phyloP scores from a whole-genome alignment of 148 eudicot species.

The Rhododendron vialii region DNA sequence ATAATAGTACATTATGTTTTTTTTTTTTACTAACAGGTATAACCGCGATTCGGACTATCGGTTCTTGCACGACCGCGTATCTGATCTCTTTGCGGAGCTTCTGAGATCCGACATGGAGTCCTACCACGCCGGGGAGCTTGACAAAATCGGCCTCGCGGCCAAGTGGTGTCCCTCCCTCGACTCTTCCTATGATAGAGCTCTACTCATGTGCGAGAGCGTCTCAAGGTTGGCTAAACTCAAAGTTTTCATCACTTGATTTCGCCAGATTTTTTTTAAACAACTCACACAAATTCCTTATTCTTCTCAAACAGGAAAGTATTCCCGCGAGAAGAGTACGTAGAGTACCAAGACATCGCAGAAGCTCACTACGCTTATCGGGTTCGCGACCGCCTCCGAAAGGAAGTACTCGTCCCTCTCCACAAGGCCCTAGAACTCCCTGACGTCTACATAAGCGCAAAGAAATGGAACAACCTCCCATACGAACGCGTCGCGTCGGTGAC shows the following conservation, averaged over 20 bases:
- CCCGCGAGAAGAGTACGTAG: background rate
- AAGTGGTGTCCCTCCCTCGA: conserved; percentile 29
- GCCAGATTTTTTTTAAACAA: no score
- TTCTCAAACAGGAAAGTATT: background rate
- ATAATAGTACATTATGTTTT: no score
- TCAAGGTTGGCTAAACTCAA: background rate
- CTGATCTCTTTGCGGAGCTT: conserved; percentile 19
- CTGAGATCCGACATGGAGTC: conserved; percentile 19
- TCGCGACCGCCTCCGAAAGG: background rate
- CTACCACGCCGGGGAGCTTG: conserved; percentile 8
- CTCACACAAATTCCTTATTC: no score
- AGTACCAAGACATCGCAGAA: conserved; percentile 1
- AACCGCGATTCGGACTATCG: conserved; percentile 15
- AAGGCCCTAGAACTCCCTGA: background rate
- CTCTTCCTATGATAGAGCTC: background rate
- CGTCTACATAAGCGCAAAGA: background rate
- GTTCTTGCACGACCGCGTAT: conserved; percentile 22
- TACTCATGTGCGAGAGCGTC: background rate
- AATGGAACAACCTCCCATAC: background rate
- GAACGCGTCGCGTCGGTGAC: background rate
- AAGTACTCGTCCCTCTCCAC: conserved; percentile 5
- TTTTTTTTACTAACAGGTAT: background rate
- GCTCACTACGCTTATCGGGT: background rate
- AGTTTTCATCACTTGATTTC: no score
- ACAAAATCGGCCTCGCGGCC: conserved; percentile 23